These are phyloP conservation scores for Lachnellula occidentalis DNA, from an alignment of 2,329 filamentous ascomycete species.

Conservation along the genomic window DNA sequence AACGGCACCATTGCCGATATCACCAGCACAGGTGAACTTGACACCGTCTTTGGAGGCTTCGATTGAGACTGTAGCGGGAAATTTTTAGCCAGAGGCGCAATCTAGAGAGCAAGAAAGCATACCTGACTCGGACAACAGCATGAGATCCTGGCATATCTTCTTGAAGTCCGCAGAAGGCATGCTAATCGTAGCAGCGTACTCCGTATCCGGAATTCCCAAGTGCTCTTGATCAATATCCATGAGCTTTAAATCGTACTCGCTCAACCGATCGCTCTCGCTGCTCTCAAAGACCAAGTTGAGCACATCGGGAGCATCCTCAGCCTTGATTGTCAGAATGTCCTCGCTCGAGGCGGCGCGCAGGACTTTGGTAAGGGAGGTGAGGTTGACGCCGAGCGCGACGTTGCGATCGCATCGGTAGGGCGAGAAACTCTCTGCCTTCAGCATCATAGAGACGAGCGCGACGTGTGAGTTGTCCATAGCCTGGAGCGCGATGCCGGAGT, in stretches of 20 bases:
- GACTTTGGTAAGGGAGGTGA: conserved; percentile 94
- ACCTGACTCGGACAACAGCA: conserved; percentile 94
- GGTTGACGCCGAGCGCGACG: conserved; percentile 95
- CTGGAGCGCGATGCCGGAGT: conserved; percentile 94
- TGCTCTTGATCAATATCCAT: conserved; percentile 99
- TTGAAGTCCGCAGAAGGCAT: conserved; percentile 91
- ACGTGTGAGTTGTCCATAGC: conserved; percentile 99
- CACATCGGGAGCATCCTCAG: conserved; percentile 91
- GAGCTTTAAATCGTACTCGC: conserved; percentile 99
- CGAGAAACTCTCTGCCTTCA: conserved; percentile 90
- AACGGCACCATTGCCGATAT: conserved; percentile 93
- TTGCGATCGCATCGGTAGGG: conserved; percentile 98
- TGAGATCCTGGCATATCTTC: conserved; percentile 89
- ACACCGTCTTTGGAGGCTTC: conserved; percentile 96
- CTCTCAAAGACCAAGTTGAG: conserved; percentile 96
- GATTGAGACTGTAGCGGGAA: conserved; percentile 65
- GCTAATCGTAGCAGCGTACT: conserved; percentile 84
- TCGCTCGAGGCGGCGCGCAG: conserved; percentile 90
- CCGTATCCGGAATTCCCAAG: conserved; percentile 96
- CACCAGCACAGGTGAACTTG: conserved; percentile 88
- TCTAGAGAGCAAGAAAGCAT: conserved; percentile 32
- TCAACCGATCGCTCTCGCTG: conserved; percentile 78
- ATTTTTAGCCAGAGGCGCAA: conserved; percentile 10
- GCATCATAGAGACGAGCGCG: conserved; percentile 96
- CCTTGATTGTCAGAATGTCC: conserved; percentile 93